phyloP scores from a whole-genome alignment of 148 eudicot species.

The Selenicereus undatus region DNA sequence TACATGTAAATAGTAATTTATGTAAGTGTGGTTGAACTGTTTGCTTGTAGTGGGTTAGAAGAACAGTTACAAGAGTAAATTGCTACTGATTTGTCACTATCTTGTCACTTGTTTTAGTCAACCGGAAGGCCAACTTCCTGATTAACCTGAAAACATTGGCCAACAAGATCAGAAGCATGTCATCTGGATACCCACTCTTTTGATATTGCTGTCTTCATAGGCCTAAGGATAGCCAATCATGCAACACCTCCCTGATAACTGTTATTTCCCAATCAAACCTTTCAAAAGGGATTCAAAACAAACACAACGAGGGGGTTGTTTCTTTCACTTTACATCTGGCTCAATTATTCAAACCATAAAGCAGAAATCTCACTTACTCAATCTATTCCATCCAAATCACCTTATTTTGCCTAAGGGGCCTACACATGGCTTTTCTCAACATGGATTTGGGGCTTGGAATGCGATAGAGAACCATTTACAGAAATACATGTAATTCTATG shows the following conservation, averaged over 20 bases:
- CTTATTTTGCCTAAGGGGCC: background rate
- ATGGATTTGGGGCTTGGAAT: background rate
- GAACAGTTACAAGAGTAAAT: background rate
- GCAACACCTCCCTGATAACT: background rate
- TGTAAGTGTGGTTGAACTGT: background rate
- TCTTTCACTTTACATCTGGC: background rate
- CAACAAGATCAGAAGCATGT: background rate
- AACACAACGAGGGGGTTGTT: background rate
- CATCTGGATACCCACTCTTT: background rate
- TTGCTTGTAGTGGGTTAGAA: conserved; percentile 4
- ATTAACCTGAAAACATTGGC: background rate
- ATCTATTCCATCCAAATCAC: background rate
- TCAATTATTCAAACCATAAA: background rate
- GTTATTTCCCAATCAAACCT: background rate
- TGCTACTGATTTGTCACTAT: background rate
- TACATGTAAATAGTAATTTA: background rate
- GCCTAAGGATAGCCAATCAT: conserved; percentile 1
- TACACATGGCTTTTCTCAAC: background rate
- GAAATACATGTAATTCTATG: background rate
- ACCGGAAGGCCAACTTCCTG: conserved; percentile 19
- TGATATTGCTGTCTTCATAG: background rate
- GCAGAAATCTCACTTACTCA: background rate
- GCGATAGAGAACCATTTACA: background rate
- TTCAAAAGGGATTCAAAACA: background rate
- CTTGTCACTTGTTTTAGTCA: background rate